Evolutionary conservation across 2,329 filamentous ascomycete species (phyloP).

Genomic region (Raffaelea deltoideospora): DNA sequence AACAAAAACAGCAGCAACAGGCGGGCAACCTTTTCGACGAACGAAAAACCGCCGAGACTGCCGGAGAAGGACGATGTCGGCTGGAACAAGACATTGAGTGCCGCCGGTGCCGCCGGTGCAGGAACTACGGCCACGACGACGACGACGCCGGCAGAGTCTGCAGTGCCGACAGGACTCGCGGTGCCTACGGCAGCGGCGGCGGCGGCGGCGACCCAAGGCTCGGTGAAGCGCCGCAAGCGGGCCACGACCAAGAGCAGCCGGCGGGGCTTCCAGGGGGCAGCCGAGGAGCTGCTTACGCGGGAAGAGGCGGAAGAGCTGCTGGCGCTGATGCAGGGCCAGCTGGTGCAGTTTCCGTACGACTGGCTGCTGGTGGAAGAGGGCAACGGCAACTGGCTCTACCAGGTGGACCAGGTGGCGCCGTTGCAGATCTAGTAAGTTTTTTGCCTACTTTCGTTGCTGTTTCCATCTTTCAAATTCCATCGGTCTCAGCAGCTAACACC

Average conservation of each 20-base stretch:
- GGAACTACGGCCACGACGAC: too few relatives aligned
- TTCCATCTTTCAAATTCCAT: too few relatives aligned
- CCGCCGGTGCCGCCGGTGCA: too few relatives aligned
- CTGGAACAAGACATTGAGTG: too few relatives aligned
- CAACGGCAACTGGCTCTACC: conserved; percentile 92
- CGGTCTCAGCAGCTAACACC: too few relatives aligned
- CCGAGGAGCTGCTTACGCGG: conserved; percentile 62
- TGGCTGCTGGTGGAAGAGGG: conserved; percentile 87
- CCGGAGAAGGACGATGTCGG: neutral
- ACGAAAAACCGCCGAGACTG: conserved; percentile 26
- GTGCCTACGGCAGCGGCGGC: conserved; percentile 2
- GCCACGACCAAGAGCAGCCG: conserved; percentile 56
- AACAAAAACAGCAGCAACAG: conserved; percentile 17
- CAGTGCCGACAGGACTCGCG: too few relatives aligned
- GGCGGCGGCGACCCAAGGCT: conserved; percentile 21
- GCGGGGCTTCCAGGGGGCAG: conserved; percentile 43
- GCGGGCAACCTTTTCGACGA: conserved; percentile 40
- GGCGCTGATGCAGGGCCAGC: conserved; percentile 66
- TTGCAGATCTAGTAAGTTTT: conserved; percentile 87
- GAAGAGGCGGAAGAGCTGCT: conserved; percentile 71
- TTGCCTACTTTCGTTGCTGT: too few relatives aligned
- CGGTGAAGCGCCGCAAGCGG: conserved; percentile 47
- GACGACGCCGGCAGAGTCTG: too few relatives aligned
- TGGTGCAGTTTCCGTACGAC: conserved; percentile 90
- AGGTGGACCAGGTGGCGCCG: conserved; percentile 88